A percentile compares a stretch with the other conserved stretches of the same genome.
Evolutionary conservation across 306 rosid species (phyloP).

Genomic region (Cicer bijugum): DNA sequence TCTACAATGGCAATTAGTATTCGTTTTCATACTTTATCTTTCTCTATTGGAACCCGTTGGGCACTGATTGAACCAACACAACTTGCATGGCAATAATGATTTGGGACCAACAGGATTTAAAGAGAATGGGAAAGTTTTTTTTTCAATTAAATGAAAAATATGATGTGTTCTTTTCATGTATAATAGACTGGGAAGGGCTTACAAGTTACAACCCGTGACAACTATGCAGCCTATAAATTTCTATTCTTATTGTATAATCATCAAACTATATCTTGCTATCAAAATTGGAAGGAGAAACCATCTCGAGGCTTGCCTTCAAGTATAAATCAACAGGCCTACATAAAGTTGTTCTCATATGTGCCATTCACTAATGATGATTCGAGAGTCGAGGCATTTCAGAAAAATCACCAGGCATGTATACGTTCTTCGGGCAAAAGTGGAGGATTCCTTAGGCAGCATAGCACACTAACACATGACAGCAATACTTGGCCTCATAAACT

Average conservation of each 20-base stretch:
- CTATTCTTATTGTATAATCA: constrained; percentile 38
- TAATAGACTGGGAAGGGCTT: constrained; percentile 27
- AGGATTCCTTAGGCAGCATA: constrained; percentile 39
- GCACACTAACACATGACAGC: constrained; percentile 12
- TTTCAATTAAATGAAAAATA: neutral
- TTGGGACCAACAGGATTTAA: neutral
- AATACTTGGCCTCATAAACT: constrained; percentile 36
- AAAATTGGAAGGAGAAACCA: constrained; percentile 62
- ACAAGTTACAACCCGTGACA: constrained; percentile 23
- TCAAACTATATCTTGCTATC: constrained; percentile 45
- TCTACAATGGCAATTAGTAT: neutral
- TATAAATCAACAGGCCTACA: constrained; percentile 29
- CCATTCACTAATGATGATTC: constrained; percentile 29
- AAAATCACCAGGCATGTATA: constrained; percentile 10
- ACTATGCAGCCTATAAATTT: constrained; percentile 39
- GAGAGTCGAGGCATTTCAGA: constrained; percentile 8
- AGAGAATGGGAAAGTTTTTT: neutral
- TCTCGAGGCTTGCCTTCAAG: constrained; percentile 39
- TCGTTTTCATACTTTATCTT: neutral
- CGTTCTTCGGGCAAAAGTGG: constrained; percentile 21
- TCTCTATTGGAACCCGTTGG: neutral
- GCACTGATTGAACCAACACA: neutral
- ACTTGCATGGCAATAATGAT: neutral
- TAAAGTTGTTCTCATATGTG: constrained; percentile 37
- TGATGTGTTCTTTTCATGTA: neutral